Conservation (phyloP, 2,329 filamentous ascomycete species). For the Calonectria pauciramosa region DNA sequence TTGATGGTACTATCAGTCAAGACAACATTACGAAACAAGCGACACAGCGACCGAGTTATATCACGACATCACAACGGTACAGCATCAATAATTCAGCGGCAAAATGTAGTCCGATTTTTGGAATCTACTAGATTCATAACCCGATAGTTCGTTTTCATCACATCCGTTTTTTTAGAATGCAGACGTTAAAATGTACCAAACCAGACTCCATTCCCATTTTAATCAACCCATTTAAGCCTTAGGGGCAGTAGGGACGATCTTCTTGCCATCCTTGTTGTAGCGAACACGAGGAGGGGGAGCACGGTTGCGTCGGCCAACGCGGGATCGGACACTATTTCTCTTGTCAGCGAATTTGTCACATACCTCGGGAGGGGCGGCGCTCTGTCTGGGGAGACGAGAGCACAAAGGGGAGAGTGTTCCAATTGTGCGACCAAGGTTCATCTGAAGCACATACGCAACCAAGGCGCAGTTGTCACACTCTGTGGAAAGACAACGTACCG, state of each 20-base stretch:
- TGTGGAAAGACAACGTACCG: constrained; percentile 82
- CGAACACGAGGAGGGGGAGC: constrained; percentile 96
- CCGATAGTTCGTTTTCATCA: constrained; percentile 50
- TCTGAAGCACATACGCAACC: constrained; percentile 65
- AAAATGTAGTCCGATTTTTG: constrained; percentile 47
- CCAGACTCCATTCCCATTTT: constrained; percentile 54
- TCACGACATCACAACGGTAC: background rate
- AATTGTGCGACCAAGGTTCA: constrained; percentile 71
- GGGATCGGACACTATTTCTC: constrained; percentile 87
- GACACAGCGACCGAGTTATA: background rate
- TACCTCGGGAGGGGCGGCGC: constrained; percentile 38
- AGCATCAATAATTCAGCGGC: background rate
- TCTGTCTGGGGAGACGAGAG: background rate
- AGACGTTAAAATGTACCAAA: constrained; percentile 51
- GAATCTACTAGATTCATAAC: constrained; percentile 49
- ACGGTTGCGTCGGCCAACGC: constrained; percentile 97
- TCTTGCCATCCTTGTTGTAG: constrained; percentile 99
- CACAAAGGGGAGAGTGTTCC: constrained; percentile 49
- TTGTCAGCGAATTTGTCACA: constrained; percentile 58
- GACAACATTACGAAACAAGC: background rate
- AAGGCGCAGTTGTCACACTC: constrained; percentile 71
- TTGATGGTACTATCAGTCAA: background rate
- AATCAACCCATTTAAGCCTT: constrained; percentile 54
- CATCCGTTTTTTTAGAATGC: constrained; percentile 53
- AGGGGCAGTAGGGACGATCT: constrained; percentile 84